Conservation (phyloP, 176 grass and related monocot species). For the Secale cereale region DNA sequence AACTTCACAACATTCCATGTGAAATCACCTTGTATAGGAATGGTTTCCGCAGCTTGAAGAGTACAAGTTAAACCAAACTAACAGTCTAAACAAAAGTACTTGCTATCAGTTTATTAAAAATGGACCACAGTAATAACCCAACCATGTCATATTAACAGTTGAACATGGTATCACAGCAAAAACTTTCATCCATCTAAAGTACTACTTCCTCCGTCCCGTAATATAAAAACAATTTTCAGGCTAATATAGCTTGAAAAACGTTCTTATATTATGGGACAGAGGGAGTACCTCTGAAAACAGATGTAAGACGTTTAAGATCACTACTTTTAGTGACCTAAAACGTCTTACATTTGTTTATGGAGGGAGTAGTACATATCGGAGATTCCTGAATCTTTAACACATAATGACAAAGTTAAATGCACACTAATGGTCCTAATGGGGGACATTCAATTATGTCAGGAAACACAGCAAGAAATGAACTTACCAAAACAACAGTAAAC, state of each 20-base stretch:
- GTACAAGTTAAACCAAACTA: neutral
- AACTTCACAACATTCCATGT: neutral
- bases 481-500: neutral
- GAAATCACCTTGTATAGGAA: neutral
- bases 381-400: neutral
- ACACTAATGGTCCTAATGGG: neutral
- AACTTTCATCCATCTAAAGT: neutral
- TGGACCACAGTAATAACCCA: neutral
- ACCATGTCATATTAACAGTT: neutral
- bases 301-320: too few species aligned
- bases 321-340: too few species aligned
- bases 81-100: neutral
- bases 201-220: too few species aligned
- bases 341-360: too few species aligned
- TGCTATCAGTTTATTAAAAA: neutral
- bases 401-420: neutral
- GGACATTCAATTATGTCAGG: neutral
- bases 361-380: neutral
- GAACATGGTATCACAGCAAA: neutral
- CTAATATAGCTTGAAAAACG: too few species aligned
- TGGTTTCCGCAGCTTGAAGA: neutral
- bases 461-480: neutral
- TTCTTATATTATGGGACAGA: too few species aligned
- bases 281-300: too few species aligned
- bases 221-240: too few species aligned